These are phyloP conservation scores for Amylostereum chailletii DNA, from an alignment of 1,284 basidiomycete genomes.

Conservation along the genomic window DNA sequence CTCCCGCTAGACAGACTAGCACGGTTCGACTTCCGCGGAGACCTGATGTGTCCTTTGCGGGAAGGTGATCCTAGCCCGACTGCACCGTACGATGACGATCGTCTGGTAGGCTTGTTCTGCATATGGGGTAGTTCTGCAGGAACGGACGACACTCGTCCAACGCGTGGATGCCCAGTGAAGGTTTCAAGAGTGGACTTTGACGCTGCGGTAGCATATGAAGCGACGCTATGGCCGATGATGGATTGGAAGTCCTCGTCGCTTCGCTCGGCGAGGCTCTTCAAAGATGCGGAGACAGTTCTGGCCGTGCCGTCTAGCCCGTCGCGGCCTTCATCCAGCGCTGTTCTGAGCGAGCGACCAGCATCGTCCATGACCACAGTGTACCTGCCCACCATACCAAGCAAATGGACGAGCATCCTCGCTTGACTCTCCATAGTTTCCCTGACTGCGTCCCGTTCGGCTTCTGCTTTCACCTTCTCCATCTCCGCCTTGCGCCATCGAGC, in stretches of 20 bases:
- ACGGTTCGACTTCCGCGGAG: conserved; percentile 47
- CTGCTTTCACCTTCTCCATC: conserved; percentile 64
- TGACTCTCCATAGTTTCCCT: conserved; percentile 57
- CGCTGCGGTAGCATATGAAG: conserved; percentile 36
- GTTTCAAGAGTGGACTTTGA: conserved; percentile 32
- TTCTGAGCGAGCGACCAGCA: conserved; percentile 47
- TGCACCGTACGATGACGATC: conserved; percentile 42
- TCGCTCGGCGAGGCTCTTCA: conserved; percentile 50
- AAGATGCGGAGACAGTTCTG: conserved; percentile 37
- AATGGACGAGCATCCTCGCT: conserved; percentile 57
- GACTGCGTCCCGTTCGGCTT: conserved; percentile 63
- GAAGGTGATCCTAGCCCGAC: conserved; percentile 25
- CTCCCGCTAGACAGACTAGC: conserved; percentile 40
- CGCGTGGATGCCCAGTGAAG: conserved; percentile 32
- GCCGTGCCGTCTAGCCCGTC: conserved; percentile 30
- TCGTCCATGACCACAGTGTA: conserved; percentile 70
- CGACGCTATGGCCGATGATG: conserved; percentile 56
- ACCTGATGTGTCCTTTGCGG: conserved; percentile 18
- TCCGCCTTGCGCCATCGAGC: conserved; percentile 61
- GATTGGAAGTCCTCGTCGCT: conserved; percentile 61
- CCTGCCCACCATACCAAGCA: conserved; percentile 74
- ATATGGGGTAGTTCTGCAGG: conserved; percentile 34
- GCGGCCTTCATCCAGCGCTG: conserved; percentile 32
- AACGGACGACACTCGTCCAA: conserved; percentile 28
- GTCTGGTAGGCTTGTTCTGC: conserved; percentile 28